A percentile compares a stretch with the other conserved stretches of the same genome.
Evolutionary conservation across 345 rosid species (phyloP).

Genomic region (Viola odorata): DNA sequence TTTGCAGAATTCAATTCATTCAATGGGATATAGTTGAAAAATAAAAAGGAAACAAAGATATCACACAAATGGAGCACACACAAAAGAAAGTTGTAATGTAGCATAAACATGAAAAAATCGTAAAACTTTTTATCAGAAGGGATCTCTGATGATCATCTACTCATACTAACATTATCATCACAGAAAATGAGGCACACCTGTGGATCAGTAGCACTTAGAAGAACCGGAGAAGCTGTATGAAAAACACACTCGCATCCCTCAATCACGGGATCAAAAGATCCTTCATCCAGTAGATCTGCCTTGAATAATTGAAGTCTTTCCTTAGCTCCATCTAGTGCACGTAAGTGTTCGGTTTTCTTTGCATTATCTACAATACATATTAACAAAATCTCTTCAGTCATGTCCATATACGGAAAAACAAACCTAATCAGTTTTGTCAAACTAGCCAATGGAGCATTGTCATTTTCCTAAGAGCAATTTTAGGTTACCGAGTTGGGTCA

Average conservation of each 20-base stretch:
- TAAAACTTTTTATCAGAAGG: neutral
- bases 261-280: constrained; percentile 10
- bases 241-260: constrained; percentile 13
- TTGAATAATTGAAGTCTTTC: constrained; percentile 10
- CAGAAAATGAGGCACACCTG: neutral
- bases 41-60: too few species aligned
- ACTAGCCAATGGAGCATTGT: too few species aligned
- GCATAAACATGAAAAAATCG: neutral
- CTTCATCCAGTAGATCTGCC: constrained; percentile 9
- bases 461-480: too few species aligned
- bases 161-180: too few species aligned
- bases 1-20: neutral
- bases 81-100: too few species aligned
- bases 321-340: constrained; percentile 11
- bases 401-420: too few species aligned
- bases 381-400: too few species aligned
- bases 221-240: constrained; percentile 4
- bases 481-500: too few species aligned
- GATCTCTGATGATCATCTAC: too few species aligned
- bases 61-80: too few species aligned
- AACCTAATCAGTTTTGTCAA: too few species aligned
- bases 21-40: neutral
- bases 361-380: constrained; percentile 2
- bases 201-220: neutral
- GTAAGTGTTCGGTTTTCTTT: constrained; percentile 4